Conservation (phyloP, 306 rosid species). For the Vigna nakashimae region DNA sequence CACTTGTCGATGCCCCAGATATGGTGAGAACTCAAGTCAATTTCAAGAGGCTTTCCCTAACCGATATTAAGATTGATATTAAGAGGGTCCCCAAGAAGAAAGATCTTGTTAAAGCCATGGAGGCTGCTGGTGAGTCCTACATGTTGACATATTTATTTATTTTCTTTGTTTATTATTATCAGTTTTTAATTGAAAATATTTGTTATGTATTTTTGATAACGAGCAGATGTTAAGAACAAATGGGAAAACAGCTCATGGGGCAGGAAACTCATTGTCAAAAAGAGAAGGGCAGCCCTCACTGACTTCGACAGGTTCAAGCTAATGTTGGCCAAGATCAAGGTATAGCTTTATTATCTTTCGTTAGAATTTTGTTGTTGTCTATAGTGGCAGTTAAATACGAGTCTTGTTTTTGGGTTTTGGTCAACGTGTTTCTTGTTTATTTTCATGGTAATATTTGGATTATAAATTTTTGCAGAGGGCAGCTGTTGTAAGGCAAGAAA, state of each 20-base stretch:
- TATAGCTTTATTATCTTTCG: background rate
- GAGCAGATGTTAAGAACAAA: constrained; percentile 88
- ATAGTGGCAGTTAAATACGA: background rate
- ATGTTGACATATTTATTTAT: background rate
- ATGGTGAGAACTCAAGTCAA: constrained; percentile 82
- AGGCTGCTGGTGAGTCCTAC: constrained; percentile 66
- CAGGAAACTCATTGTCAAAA: constrained; percentile 82
- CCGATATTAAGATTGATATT: constrained; percentile 89
- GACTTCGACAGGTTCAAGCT: constrained; percentile 96
- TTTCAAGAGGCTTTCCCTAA: constrained; percentile 91
- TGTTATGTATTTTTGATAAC: background rate
- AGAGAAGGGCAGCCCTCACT: constrained; percentile 77
- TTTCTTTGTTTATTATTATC: background rate
- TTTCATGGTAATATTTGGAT: background rate
- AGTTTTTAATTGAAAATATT: background rate
- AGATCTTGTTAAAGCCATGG: constrained; percentile 89
- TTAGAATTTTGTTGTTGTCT: background rate
- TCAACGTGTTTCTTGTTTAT: background rate
- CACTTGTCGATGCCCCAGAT: constrained; percentile 93
- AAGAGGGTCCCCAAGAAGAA: constrained; percentile 94
- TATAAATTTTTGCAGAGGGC: constrained; percentile 69
- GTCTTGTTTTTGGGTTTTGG: background rate
- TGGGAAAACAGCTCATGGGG: constrained; percentile 99
- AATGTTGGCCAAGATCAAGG: constrained; percentile 97
- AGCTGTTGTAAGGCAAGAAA: constrained; percentile 83